phyloP scores from a whole-genome alignment of 2,329 filamentous ascomycete genomes.

The Catunica adiposa region DNA sequence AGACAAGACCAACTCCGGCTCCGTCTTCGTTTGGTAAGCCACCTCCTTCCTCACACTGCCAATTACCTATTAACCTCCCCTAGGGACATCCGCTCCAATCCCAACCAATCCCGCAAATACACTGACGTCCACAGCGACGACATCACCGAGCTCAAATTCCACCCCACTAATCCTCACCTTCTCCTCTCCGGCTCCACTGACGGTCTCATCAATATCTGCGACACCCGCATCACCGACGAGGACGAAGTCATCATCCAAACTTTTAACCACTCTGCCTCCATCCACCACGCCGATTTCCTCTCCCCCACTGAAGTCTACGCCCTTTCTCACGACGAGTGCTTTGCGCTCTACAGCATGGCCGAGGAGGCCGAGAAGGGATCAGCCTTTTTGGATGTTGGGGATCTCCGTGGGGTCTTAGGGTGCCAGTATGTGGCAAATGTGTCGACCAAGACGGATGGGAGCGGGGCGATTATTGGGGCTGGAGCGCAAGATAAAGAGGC shows the following conservation, averaged over 20 bases:
- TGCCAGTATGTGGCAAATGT: conserved; percentile 64
- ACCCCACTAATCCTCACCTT: conserved; percentile 41
- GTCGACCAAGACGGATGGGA: conserved; percentile 39
- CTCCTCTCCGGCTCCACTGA: conserved; percentile 67
- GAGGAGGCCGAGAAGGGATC: conserved; percentile 45
- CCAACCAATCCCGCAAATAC: conserved; percentile 35
- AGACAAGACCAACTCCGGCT: conserved; percentile 43
- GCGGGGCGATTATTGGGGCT: conserved; percentile 43
- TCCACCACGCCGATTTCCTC: conserved; percentile 61
- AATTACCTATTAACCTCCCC: not conserved
- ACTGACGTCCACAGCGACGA: conserved; percentile 53
- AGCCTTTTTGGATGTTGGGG: conserved; percentile 44
- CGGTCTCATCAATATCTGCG: conserved; percentile 61
- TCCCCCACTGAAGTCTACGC: conserved; percentile 49
- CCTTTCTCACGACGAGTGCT: conserved; percentile 61
- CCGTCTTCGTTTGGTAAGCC: conserved; percentile 43
- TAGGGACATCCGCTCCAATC: conserved; percentile 41
- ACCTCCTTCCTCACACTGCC: not conserved
- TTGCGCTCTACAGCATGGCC: conserved; percentile 55
- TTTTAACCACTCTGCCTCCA: conserved; percentile 58
- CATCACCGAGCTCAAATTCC: conserved; percentile 42
- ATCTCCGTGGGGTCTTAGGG: conserved; percentile 45
- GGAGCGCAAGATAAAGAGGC: conserved; percentile 46
- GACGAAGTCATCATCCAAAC: conserved; percentile 65
- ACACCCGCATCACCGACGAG: conserved; percentile 53